These are phyloP conservation scores for Aurantiochytrium sp. DNA, from an alignment of 108 stramenopile species.

Conservation along the genomic window DNA sequence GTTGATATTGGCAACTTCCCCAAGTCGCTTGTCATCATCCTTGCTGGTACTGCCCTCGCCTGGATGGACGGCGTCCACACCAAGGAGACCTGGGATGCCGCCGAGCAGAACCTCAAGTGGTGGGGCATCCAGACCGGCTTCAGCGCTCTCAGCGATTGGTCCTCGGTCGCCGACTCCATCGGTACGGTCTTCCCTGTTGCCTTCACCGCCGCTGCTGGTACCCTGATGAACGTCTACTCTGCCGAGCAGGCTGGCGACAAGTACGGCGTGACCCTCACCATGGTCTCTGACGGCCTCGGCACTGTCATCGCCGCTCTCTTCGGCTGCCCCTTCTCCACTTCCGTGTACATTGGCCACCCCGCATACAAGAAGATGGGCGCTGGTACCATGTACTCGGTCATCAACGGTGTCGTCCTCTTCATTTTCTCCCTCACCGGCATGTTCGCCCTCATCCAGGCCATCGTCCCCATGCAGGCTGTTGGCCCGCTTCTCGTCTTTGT, in stretches of 20 bases:
- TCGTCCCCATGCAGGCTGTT: background rate
- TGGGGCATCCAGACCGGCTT: background rate
- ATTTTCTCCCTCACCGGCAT: conserved; percentile 16
- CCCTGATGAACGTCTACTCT: background rate
- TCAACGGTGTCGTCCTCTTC: conserved; percentile 23
- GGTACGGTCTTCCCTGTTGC: background rate
- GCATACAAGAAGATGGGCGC: conserved; percentile 33
- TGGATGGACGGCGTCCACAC: conserved; percentile 27
- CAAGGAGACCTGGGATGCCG: background rate
- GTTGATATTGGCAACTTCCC: background rate
- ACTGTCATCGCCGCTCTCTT: conserved; percentile 35
- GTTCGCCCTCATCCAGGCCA: conserved; percentile 13
- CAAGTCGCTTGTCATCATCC: background rate
- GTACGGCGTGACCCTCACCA: conserved; percentile 26
- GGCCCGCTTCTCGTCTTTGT: background rate
- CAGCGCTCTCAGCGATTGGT: conserved; percentile 4
- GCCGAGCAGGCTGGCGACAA: conserved; percentile 18
- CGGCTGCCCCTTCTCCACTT: conserved; percentile 29
- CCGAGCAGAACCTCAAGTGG: background rate
- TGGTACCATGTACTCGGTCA: conserved; percentile 20
- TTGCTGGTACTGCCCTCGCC: conserved; percentile 30
- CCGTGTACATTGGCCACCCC: conserved; percentile 36
- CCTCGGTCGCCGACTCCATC: background rate
- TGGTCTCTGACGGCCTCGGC: conserved; percentile 31
- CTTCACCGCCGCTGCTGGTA: background rate